These are phyloP conservation scores for Sequoia sempervirens DNA, from an alignment of 75 land plant species.

Conservation along the genomic window DNA sequence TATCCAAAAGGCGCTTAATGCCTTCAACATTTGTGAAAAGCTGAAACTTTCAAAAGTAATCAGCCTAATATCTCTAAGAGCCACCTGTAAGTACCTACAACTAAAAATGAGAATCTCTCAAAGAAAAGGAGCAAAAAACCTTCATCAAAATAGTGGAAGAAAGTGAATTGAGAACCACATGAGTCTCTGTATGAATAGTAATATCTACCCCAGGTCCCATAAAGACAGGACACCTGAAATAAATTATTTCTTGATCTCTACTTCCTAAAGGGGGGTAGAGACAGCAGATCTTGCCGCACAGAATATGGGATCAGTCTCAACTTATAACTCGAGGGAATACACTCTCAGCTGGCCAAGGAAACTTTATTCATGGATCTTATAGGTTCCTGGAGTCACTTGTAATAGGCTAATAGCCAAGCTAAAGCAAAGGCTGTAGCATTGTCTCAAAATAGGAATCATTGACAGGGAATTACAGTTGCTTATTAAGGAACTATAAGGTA, in stretches of 20 bases:
- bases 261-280: not conserved
- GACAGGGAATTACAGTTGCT: not conserved
- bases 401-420: too few species aligned
- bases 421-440: not conserved
- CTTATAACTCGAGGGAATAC: not conserved
- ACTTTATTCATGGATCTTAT: too few species aligned
- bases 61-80: not conserved
- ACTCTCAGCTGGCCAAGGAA: too few species aligned
- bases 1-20: not conserved
- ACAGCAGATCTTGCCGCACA: not conserved
- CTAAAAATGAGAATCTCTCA: too few species aligned
- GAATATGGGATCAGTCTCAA: not conserved
- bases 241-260: too few species aligned
- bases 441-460: not conserved
- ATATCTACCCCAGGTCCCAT: not conserved
- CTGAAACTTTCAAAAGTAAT: not conserved
- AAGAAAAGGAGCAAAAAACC: not conserved
- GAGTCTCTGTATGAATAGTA: not conserved
- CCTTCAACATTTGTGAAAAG: not conserved
- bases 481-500: not conserved
- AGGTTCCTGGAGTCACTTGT: too few species aligned
- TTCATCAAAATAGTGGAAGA: not conserved
- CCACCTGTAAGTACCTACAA: not conserved
- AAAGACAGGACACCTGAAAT: too few species aligned
- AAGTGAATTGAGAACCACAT: not conserved